Evolutionary conservation across 768 basidiomycete species (phyloP).

Genomic region (Lentinula sp.): DNA sequence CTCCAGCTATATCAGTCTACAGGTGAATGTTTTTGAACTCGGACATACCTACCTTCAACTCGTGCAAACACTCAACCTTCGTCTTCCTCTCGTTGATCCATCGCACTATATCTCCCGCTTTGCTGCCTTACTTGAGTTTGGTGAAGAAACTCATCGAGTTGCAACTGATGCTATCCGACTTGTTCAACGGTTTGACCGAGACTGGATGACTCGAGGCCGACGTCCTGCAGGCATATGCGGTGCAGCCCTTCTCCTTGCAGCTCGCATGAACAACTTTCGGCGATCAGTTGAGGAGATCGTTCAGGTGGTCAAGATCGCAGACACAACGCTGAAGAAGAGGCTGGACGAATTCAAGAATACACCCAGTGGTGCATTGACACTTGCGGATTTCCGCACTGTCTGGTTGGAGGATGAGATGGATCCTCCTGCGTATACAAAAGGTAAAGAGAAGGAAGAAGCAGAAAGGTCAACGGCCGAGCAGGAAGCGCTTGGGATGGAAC

Average conservation of each 20-base stretch:
- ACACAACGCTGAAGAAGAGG: conserved; percentile 87
- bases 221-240: conserved; percentile 97
- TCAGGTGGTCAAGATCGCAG: conserved; percentile 98
- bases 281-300: conserved; percentile 93
- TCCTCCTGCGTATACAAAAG: conserved; percentile 83
- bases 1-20: background rate
- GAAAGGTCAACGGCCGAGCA: conserved; percentile 36
- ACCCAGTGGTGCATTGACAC: conserved; percentile 75
- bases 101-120: conserved; percentile 97
- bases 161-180: conserved; percentile 92
- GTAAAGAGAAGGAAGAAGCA: conserved; percentile 63
- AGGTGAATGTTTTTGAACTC: conserved; percentile 98
- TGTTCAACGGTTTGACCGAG: conserved; percentile 87
- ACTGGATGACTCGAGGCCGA: conserved; percentile 96
- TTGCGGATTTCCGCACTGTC: conserved; percentile 85
- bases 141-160: conserved; percentile 87
- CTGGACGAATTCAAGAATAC: conserved; percentile 93
- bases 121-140: conserved; percentile 90
- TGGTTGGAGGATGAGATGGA: conserved; percentile 92
- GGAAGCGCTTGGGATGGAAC: conserved; percentile 17
- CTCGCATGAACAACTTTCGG: conserved; percentile 97
- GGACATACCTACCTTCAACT: conserved; percentile 95
- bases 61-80: conserved; percentile 79
- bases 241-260: conserved; percentile 89
- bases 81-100: conserved; percentile 87